phyloP scores from a whole-genome alignment of 2,329 filamentous ascomycete genomes.

The Zalaria sp. region DNA sequence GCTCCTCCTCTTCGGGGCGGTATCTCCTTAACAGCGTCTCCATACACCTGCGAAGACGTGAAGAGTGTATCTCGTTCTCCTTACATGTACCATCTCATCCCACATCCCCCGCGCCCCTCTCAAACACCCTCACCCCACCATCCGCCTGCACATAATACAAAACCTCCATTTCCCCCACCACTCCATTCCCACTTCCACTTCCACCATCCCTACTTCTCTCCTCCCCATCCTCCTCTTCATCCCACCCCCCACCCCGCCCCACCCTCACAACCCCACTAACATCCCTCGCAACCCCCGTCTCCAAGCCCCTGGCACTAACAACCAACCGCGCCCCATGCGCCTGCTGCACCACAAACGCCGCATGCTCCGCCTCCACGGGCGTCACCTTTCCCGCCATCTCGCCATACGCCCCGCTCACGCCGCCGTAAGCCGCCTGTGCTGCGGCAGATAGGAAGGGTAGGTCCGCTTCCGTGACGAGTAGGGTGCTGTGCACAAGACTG shows the following conservation, averaged over 20 bases:
- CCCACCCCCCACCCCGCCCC: conserved; percentile 41
- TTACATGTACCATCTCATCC: conserved; percentile 1
- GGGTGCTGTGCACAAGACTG: conserved; percentile 48
- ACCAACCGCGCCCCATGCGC: conserved; percentile 65
- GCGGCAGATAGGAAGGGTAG: conserved; percentile 47
- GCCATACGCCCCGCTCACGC: conserved; percentile 6
- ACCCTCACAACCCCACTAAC: conserved; percentile 78
- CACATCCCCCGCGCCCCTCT: conserved; percentile 47
- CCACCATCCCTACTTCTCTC: conserved; percentile 27
- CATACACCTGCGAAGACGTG: too few species aligned
- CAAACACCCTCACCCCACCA: conserved; percentile 70
- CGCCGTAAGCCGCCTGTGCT: conserved; percentile 17
- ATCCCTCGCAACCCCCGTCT: conserved; percentile 79
- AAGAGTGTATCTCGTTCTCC: neutral
- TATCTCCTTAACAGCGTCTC: too few species aligned
- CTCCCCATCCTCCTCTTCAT: conserved; percentile 17
- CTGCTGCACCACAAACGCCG: conserved; percentile 54
- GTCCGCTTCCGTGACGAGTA: conserved; percentile 61
- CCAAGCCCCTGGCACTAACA: conserved; percentile 59
- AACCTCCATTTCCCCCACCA: conserved; percentile 48
- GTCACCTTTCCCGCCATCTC: conserved; percentile 23
- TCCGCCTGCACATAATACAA: conserved; percentile 71
- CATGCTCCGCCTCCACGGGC: conserved; percentile 54
- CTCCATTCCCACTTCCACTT: conserved; percentile 28
- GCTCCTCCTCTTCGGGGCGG: too few species aligned